Evolutionary conservation across 257 asterid genomes (phyloP), one percentile per base, ranked within the genome.

Genomic region (Penstemon barbatus): DNA sequence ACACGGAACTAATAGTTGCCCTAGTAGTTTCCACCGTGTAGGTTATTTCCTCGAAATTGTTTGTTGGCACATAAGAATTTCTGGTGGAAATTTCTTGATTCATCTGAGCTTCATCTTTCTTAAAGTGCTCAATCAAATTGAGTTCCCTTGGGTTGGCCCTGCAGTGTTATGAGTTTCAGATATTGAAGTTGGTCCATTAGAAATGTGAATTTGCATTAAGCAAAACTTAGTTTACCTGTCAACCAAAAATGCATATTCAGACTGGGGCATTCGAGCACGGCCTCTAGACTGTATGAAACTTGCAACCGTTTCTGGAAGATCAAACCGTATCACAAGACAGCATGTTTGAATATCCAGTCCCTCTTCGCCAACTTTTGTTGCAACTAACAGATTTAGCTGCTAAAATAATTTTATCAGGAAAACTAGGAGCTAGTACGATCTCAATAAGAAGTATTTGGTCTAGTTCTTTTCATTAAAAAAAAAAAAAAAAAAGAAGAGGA

Each of bases 301-400:
- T 74, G 99, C 79, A 77, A 91, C 92, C 41, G 97, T 94, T 84
- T 94, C 97, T 44, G 99, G 99, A 77, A 94, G 96, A 84, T 94
- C 99, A 78, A 90, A 91, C 59, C 99, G 91, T 76, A 94, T 84
- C n/a, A 94, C 99, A 39, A 94, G 96, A 86, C 97, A 89, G 78
- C 99, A 94, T 71, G 99, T 94, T 82, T 94, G 99, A 69, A 94
- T 94, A 82, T 94, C 97, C 74, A 94, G 97, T 66, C 99, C 99
- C 79, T 94, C 99, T 82, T 94, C 99, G 8, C 97, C 99, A 70
- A 94, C 99, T 81, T 94, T 94, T 71, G 99, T 94, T 48, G 99
- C 99, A 78, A 94, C 86, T 71, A 94, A 79, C 53, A 94, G 89
- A 85, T 94, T 94, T 51, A 91, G 84, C 99, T 93, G 92, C 78